A percentile compares a stretch with the other conserved stretches of the same genome.
phyloP scores from a whole-genome alignment of 768 basidiomycete genomes.

The Tulasnella sp. region DNA sequence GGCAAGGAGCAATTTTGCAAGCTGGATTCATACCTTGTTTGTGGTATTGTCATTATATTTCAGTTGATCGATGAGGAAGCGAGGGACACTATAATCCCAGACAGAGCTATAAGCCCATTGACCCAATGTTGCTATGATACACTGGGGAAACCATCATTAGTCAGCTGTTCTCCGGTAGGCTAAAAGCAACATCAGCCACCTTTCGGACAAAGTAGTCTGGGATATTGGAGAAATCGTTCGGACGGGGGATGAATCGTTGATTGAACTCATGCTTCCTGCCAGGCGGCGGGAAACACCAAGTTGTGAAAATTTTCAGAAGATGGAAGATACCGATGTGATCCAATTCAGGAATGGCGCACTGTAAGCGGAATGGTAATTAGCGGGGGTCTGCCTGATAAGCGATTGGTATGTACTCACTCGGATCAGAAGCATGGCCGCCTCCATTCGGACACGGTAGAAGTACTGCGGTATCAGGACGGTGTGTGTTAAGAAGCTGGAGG shows the following conservation, averaged over 20 bases:
- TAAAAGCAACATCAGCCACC: constrained; percentile 39
- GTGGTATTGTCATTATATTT: constrained; percentile 91
- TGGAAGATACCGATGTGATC: constrained; percentile 91
- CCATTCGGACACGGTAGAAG: constrained; percentile 90
- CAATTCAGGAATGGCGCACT: constrained; percentile 77
- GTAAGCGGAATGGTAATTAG: constrained; percentile 19
- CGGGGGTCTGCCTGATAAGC: constrained; percentile 15
- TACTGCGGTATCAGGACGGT: constrained; percentile 92
- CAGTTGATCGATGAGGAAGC: constrained; percentile 85
- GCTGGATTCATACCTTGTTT: constrained; percentile 53
- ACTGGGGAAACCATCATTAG: constrained; percentile 32
- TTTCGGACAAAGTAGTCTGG: constrained; percentile 92
- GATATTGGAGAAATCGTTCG: constrained; percentile 88
- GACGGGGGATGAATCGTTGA: constrained; percentile 85
- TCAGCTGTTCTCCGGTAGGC: neutral
- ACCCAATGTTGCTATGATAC: constrained; percentile 71
- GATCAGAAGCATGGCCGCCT: constrained; percentile 79
- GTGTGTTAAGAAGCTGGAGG: constrained; percentile 85
- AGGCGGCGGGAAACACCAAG: constrained; percentile 83
- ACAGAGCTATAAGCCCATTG: constrained; percentile 78
- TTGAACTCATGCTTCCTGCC: constrained; percentile 70
- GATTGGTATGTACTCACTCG: constrained; percentile 31
- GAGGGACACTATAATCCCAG: constrained; percentile 68
- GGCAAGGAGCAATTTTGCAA: too few species aligned
- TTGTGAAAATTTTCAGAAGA: constrained; percentile 87